Evolutionary conservation across 2,329 filamentous ascomycete genomes (phyloP).

Genomic region (Zymoseptoria brevis): DNA sequence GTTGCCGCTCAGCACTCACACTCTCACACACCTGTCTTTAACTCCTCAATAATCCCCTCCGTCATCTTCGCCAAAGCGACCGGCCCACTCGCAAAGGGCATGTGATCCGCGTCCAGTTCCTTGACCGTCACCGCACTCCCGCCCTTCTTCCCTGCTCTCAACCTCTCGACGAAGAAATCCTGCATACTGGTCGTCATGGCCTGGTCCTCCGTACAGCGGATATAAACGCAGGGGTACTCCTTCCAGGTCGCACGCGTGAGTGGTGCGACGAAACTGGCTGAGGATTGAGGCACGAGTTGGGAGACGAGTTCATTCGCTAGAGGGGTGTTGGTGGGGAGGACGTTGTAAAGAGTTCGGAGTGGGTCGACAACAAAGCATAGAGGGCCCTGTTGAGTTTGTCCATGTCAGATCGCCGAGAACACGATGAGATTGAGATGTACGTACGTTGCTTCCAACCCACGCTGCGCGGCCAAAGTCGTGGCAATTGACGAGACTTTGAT

Average conservation of each 20-base stretch:
- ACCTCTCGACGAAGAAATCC: slow-evolving; percentile 9
- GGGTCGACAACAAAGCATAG: slow-evolving; percentile 7
- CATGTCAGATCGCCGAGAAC: neutral
- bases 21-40: neutral
- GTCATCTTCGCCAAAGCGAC: slow-evolving; percentile 4
- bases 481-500: slow-evolving; percentile 9
- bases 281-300: slow-evolving; percentile 10
- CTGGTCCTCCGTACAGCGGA: slow-evolving; percentile 10
- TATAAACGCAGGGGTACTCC: slow-evolving; percentile 4
- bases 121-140: slow-evolving; percentile 1
- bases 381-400: neutral
- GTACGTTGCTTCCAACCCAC: slow-evolving; percentile 9
- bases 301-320: neutral
- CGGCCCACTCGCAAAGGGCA: slow-evolving; percentile 9
- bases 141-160: neutral
- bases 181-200: slow-evolving; percentile 11
- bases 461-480: slow-evolving; percentile 10
- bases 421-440: neutral
- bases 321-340: neutral
- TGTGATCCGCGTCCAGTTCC: slow-evolving; percentile 10
- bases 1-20: neutral
- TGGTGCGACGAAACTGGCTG: slow-evolving; percentile 4
- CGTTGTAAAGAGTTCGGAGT: slow-evolving; percentile 8
- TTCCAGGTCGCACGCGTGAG: slow-evolving; percentile 10
- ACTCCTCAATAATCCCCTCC: slow-evolving; percentile 6